Conservation (phyloP, 1,284 basidiomycete genomes). For the Baeospora myosura region DNA sequence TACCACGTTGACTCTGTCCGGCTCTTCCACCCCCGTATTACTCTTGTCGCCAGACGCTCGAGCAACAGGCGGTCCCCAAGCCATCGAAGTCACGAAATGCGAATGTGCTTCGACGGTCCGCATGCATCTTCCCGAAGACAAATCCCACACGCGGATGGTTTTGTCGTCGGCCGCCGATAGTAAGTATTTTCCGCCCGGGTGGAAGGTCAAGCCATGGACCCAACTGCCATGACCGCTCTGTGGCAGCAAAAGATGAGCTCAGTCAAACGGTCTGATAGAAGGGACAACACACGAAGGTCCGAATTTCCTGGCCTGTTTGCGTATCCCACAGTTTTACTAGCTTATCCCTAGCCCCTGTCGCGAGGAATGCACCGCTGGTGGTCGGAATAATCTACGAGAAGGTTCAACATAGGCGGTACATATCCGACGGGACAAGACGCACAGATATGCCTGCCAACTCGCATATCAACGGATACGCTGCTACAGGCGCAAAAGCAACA, state of each 20-base stretch:
- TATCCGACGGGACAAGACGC: not conserved
- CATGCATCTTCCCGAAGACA: slow-evolving; percentile 56
- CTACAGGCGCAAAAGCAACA: slow-evolving; percentile 58
- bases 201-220: slow-evolving; percentile 63
- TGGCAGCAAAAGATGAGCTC: slow-evolving; percentile 2
- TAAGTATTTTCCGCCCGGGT: slow-evolving; percentile 66
- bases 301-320: slow-evolving; percentile 57
- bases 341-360: slow-evolving; percentile 69
- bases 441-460: too few species aligned
- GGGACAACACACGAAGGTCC: slow-evolving; percentile 43
- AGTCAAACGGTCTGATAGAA: not conserved
- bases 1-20: too few species aligned
- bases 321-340: slow-evolving; percentile 69
- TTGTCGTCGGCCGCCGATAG: slow-evolving; percentile 74
- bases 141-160: slow-evolving; percentile 72
- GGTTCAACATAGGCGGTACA: too few species aligned
- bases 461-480: too few species aligned
- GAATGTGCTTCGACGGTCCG: slow-evolving; percentile 67
- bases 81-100: slow-evolving; percentile 61
- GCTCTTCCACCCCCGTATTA: too few species aligned
- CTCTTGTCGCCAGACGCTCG: too few species aligned
- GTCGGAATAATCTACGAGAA: too few species aligned
- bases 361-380: slow-evolving; percentile 38
- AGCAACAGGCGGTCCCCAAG: too few species aligned
- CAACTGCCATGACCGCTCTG: slow-evolving; percentile 64